Evolutionary conservation across 2,329 filamentous ascomycete species (phyloP).

Genomic region (Zarea fungicola): DNA sequence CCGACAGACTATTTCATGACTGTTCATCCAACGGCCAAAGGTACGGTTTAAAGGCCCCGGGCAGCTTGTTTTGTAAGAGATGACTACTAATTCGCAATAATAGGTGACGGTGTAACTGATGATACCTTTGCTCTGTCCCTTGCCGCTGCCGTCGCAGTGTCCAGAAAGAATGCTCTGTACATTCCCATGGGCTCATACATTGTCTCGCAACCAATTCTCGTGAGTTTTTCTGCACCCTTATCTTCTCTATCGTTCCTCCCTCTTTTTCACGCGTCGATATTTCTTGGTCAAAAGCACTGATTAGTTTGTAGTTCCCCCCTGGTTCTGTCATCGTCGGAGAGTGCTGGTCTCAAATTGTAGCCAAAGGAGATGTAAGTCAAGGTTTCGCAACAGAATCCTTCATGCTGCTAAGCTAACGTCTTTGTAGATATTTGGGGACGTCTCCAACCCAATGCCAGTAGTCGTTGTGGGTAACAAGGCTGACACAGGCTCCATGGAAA

Average conservation of each 20-base stretch:
- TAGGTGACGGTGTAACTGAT: conserved; percentile 33
- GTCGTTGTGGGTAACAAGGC: conserved; percentile 49
- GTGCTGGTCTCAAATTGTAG: conserved; percentile 39
- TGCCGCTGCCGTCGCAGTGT: background rate
- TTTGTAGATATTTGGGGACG: conserved; percentile 34
- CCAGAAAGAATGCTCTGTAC: background rate
- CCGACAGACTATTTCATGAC: conserved; percentile 15
- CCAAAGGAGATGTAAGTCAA: conserved; percentile 27
- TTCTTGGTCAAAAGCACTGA: conserved; percentile 31
- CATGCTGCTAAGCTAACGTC: background rate
- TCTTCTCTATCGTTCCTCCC: conserved; percentile 14
- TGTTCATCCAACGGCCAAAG: conserved; percentile 36
- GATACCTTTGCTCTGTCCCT: conserved; percentile 26
- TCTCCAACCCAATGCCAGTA: conserved; percentile 42
- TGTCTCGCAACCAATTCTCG: background rate
- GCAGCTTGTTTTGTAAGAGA: background rate
- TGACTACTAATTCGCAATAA: background rate
- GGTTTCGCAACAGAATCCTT: background rate
- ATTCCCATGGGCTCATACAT: conserved; percentile 3
- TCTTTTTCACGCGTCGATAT: background rate
- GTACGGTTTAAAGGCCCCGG: background rate
- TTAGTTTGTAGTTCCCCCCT: conserved; percentile 32
- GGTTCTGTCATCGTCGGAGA: conserved; percentile 41
- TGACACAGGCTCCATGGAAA: conserved; percentile 51
- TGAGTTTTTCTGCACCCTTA: conserved; percentile 36